Base-by-base conservation (phyloP, 495 filamentous ascomycete genomes). In the Aspergillus haitiensis region DNA sequence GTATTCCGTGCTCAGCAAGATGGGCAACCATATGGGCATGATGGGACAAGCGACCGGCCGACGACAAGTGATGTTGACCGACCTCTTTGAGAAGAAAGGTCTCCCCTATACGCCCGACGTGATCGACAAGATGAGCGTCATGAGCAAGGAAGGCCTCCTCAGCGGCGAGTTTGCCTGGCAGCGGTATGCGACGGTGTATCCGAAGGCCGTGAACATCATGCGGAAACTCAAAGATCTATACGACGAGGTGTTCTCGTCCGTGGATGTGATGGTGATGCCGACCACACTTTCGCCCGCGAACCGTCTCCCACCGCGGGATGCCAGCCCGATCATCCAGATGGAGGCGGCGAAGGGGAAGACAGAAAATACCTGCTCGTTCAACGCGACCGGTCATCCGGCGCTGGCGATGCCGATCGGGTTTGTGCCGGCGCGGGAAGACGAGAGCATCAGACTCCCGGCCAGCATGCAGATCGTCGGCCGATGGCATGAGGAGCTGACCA, bases 381-480 rank as follows among this genome's bases (percentile, higher is more conserved):
- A 59, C 27, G 13, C 27, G 8, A 33, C 47, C 1, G 57, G 57
- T 5, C 49, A 59, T 31, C 57, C 57, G n/a, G 57, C 36, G 9
- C 13, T 59, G 49, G 39, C 57, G 16, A 59, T 59, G 48, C 57
- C 57, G 10, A 51, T 59, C 12, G 57, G 57, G 18, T 15, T 59
- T 34, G 12, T 53, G 18, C 40, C 44, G 46, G 21, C 35, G 8
- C 7, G 21, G 34, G 37, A 58, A 12, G 46, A 61, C 21, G 68
- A 70, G 54, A 62, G 67, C 11, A 69, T 74, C 3, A 74, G 69
- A 62, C 59, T 83, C 39, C 81, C 81, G 7, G 77, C 73, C 2
- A 73, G 77, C 1, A 70, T 82, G 72, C 81, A 82, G 67, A 75
- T 82, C 53, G 74, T 81, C 13, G 79, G 78, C 6, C 69, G 71